Evolutionary conservation across 495 filamentous ascomycete species (phyloP), one percentile per base, ranked within the genome.

Genomic region (Lasiosphaeris hirsuta): DNA sequence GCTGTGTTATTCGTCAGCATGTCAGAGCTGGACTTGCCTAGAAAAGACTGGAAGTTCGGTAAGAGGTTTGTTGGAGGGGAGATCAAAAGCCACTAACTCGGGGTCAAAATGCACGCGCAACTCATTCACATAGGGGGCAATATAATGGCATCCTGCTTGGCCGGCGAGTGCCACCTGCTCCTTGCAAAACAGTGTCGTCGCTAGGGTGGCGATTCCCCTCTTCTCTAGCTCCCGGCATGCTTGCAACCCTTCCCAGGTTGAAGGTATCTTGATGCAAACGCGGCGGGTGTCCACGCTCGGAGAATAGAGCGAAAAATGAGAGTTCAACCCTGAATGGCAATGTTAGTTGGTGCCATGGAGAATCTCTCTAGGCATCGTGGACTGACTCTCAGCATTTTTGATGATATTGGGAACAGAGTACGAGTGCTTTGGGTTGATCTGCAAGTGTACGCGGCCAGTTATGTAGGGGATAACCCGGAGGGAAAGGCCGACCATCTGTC

Each of bases 51-150:
- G 5, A 30, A 30, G 2, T 5, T 30, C 23, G 23, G 23, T 2
- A 30, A 30, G 2, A 5, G 5, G 23, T 2, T 47, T 23, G 7
- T 14, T 18, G 19, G 3, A 1, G 36, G 2, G 14, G 40, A 8
- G n/a, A 14, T 15, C 39, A n/a, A 14, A 35, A 15, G 13, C 19
- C 7, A 70, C 75, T 52, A 70, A 85, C 77, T 69, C 74, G 7
- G 69, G 51, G 14, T 82, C 77, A 54, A 87, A 80, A 49, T 86
- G 83, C 4, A 84, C 84, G 54, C 79, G 82, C 17, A 88, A 64
- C 48, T 87, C 83, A 50, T 88, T 84, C 47, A 88, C 79, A 48
- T 85, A 88, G 2, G 84, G 83, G 3, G 82, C 80, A 38, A 86
- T 76, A 56, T 86, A 86, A 0, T 74, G 74, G 57, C 83, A 86